phyloP scores from a whole-genome alignment of 192 early-diverging fungal species.

The Umbelopsis isabellina region DNA sequence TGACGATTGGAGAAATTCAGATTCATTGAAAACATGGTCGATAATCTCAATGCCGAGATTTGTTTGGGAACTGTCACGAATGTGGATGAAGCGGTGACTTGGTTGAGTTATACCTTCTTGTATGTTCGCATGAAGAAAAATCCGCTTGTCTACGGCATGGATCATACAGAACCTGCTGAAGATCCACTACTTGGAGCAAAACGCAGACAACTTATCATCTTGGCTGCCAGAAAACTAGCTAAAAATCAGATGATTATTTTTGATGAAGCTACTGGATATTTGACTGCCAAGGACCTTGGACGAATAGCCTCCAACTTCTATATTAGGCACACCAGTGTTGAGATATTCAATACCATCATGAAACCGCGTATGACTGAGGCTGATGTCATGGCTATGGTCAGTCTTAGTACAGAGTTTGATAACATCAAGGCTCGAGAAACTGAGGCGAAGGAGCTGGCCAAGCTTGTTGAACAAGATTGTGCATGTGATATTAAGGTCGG shows the following conservation, averaged over 20 bases:
- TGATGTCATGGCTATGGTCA: slow-evolving; percentile 88
- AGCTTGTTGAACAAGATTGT: slow-evolving; percentile 69
- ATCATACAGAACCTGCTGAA: slow-evolving; percentile 66
- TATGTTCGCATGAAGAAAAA: slow-evolving; percentile 97
- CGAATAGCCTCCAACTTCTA: slow-evolving; percentile 98
- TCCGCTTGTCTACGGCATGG: slow-evolving; percentile 83
- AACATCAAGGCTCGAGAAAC: slow-evolving; percentile 90
- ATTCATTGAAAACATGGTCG: slow-evolving; percentile 81
- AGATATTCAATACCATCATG: slow-evolving; percentile 92
- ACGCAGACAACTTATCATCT: slow-evolving; percentile 88
- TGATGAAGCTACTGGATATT: slow-evolving; percentile 87
- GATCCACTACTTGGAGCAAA: slow-evolving; percentile 84
- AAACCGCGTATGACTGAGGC: slow-evolving; percentile 94
- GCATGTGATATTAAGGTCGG: slow-evolving; percentile 85
- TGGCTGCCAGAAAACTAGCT: slow-evolving; percentile 84
- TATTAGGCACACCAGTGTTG: slow-evolving; percentile 89
- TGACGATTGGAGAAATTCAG: not conserved
- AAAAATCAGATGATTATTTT: slow-evolving; percentile 95
- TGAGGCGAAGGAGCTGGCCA: slow-evolving; percentile 82
- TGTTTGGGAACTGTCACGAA: slow-evolving; percentile 90
- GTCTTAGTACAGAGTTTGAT: slow-evolving; percentile 91
- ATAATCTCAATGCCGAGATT: slow-evolving; percentile 96
- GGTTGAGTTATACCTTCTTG: slow-evolving; percentile 95
- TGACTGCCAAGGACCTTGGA: slow-evolving; percentile 90
- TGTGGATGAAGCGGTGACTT: slow-evolving; percentile 92